phyloP scores from a whole-genome alignment of 805 yeast species.

The Yamadazyma phyllophila region DNA sequence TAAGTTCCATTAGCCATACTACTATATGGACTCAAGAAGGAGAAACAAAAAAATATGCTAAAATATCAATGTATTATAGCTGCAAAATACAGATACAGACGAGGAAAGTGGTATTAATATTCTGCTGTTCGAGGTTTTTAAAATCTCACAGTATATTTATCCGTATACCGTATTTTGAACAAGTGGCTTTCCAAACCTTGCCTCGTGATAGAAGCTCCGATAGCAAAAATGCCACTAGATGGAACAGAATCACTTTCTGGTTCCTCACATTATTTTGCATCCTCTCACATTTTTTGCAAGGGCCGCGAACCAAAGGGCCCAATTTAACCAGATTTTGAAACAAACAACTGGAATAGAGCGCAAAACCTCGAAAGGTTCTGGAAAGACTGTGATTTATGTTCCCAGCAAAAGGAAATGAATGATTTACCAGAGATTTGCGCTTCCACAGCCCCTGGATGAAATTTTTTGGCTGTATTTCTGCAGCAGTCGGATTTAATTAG shows the following conservation, averaged over 20 bases:
- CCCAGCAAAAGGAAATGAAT: too few species aligned
- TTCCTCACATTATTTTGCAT: conserved; percentile 4
- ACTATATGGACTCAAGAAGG: too few species aligned
- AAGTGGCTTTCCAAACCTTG: too few species aligned
- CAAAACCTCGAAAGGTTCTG: background rate
- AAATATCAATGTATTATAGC: too few species aligned
- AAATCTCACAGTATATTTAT: background rate
- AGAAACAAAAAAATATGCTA: too few species aligned
- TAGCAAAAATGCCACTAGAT: background rate
- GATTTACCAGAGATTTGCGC: background rate
- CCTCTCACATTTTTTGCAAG: background rate
- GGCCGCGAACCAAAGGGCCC: background rate
- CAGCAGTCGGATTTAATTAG: too few species aligned
- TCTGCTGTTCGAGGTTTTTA: background rate
- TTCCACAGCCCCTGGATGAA: background rate
- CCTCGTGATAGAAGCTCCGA: background rate
- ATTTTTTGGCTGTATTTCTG: too few species aligned
- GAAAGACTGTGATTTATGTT: too few species aligned
- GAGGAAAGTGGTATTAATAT: background rate
- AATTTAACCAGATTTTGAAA: background rate
- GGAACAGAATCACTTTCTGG: background rate
- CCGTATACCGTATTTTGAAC: too few species aligned
- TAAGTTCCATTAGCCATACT: too few species aligned
- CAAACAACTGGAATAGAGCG: background rate
- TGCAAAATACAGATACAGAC: background rate